Percentiles rank a stretch among this genome's conserved stretches.
Evolutionary conservation across 2,329 filamentous ascomycete species (phyloP).

Genomic region (Tolypocladium ovalisporum): DNA sequence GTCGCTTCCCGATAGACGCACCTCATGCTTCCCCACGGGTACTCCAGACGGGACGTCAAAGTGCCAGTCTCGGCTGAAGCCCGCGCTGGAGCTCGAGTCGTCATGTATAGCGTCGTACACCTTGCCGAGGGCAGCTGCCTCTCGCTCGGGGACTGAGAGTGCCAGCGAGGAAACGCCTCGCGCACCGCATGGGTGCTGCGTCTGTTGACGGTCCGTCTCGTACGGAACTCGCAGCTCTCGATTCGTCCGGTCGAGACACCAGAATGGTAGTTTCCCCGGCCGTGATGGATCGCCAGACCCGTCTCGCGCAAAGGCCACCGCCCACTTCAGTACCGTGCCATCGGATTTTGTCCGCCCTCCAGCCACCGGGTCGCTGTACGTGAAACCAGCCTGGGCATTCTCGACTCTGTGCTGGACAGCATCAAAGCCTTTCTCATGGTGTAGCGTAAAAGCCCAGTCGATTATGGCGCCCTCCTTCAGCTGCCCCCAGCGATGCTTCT

Average conservation of each 20-base stretch:
- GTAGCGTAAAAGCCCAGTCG: slow-evolving; percentile 48
- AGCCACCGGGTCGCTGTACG: slow-evolving; percentile 35
- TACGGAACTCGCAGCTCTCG: slow-evolving; percentile 44
- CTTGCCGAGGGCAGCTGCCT: slow-evolving; percentile 7
- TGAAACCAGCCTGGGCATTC: slow-evolving; percentile 19
- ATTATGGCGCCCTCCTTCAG: slow-evolving; percentile 38
- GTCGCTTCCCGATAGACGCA: background rate
- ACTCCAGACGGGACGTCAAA: slow-evolving; percentile 6
- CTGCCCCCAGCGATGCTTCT: slow-evolving; percentile 47
- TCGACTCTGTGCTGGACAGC: slow-evolving; percentile 25
- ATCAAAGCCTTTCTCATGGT: slow-evolving; percentile 21
- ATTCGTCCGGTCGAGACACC: slow-evolving; percentile 52
- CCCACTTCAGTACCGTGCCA: slow-evolving; percentile 47
- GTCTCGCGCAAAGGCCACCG: slow-evolving; percentile 34
- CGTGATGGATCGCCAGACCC: slow-evolving; percentile 13
- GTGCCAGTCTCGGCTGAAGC: background rate
- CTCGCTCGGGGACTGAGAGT: slow-evolving; percentile 19
- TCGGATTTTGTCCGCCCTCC: slow-evolving; percentile 46
- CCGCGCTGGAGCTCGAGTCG: background rate
- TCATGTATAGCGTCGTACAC: slow-evolving; percentile 19
- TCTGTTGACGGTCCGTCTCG: slow-evolving; percentile 10
- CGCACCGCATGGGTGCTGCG: slow-evolving; percentile 38
- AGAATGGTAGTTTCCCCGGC: slow-evolving; percentile 49
- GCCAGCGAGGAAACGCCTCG: slow-evolving; percentile 36
- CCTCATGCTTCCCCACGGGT: slow-evolving; percentile 2